Evolutionary conservation across 768 basidiomycete species (phyloP).

Genomic region (Leucocoprinus sp.): DNA sequence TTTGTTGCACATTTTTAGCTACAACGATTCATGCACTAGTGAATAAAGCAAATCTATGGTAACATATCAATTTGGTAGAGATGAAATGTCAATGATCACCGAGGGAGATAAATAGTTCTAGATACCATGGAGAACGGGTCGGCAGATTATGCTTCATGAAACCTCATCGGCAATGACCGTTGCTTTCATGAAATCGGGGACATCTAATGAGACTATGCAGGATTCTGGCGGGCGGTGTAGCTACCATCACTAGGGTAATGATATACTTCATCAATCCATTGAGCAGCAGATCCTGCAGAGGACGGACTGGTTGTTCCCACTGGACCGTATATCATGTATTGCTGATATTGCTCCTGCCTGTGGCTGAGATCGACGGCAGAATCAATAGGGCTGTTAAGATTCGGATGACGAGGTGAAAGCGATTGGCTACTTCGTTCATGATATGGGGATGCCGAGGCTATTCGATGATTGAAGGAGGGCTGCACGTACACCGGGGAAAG

Average conservation of each 20-base stretch:
- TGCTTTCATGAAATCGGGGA: slow-evolving; percentile 1
- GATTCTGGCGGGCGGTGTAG: slow-evolving; percentile 7
- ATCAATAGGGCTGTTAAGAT: slow-evolving; percentile 28
- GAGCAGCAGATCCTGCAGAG: neutral
- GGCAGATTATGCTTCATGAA: neutral
- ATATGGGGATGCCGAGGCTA: slow-evolving; percentile 23
- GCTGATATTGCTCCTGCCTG: slow-evolving; percentile 26
- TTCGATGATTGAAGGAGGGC: slow-evolving; percentile 23
- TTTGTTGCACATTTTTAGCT: slow-evolving; percentile 3
- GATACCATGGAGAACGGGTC: slow-evolving; percentile 3
- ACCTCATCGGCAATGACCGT: neutral
- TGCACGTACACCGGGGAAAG: slow-evolving; percentile 22
- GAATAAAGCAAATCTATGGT: no score
- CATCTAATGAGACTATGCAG: slow-evolving; percentile 7
- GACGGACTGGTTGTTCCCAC: slow-evolving; percentile 12
- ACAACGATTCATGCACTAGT: no score
- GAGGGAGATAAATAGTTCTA: slow-evolving; percentile 8
- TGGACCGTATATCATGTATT: slow-evolving; percentile 21
- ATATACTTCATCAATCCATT: slow-evolving; percentile 8
- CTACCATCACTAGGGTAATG: slow-evolving; percentile 3
- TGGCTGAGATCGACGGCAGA: slow-evolving; percentile 19
- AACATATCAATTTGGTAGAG: no score
- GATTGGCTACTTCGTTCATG: slow-evolving; percentile 25
- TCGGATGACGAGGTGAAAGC: slow-evolving; percentile 27
- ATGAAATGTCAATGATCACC: no score